Evolutionary conservation across 768 basidiomycete genomes (phyloP).

Genomic region (Pleurotus platypus): DNA sequence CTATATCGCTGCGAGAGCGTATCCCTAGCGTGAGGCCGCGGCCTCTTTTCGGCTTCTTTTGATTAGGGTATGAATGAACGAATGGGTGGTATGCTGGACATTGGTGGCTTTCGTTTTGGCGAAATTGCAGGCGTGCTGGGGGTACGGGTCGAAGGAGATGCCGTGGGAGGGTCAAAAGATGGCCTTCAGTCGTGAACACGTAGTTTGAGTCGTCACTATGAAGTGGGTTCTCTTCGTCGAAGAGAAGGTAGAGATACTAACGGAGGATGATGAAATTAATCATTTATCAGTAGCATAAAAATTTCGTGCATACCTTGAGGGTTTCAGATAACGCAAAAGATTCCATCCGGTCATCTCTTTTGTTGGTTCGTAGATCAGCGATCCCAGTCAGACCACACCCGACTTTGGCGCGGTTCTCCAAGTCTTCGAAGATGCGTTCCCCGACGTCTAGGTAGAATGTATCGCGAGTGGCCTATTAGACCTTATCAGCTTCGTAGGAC

Average conservation of each 20-base stretch:
- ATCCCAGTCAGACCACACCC: conserved; percentile 86
- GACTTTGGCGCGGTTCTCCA: conserved; percentile 72
- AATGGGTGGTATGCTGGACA: conserved; percentile 70
- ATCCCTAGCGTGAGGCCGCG: conserved; percentile 63
- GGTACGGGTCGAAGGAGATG: conserved; percentile 55
- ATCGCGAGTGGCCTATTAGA: conserved; percentile 79
- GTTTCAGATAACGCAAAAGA: conserved; percentile 94
- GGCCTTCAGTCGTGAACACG: conserved; percentile 95
- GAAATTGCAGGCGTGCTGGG: conserved; percentile 53
- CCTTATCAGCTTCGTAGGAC: not conserved
- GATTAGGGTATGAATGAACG: conserved; percentile 26
- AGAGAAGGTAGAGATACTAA: conserved; percentile 90
- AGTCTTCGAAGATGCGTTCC: conserved; percentile 76
- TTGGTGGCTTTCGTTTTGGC: conserved; percentile 62
- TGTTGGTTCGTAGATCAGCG: conserved; percentile 70
- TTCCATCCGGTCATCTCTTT: conserved; percentile 93
- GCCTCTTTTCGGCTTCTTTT: conserved; percentile 22
- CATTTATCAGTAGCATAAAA: not conserved
- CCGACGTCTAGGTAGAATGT: conserved; percentile 91
- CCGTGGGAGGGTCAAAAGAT: conserved; percentile 67
- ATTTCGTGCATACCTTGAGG: conserved; percentile 56
- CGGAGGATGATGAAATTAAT: not conserved
- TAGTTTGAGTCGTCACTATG: conserved; percentile 79
- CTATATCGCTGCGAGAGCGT: conserved; percentile 69
- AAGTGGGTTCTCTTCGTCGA: conserved; percentile 79